Evolutionary conservation across 164 flowering plant species (phyloP).

Genomic region (Cinnamomum micranthum): DNA sequence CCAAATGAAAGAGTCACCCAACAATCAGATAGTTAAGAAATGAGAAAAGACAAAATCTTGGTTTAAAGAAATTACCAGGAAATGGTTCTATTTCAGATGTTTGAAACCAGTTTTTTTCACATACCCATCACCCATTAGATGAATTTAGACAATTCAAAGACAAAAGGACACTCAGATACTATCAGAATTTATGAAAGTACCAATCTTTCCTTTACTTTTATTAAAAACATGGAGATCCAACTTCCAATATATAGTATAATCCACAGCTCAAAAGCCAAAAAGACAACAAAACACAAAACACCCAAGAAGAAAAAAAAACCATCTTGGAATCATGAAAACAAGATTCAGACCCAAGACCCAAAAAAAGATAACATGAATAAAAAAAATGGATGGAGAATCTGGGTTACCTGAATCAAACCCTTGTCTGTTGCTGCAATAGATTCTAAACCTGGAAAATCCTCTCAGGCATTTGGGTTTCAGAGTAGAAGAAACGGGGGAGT

Average conservation of each 20-base stretch:
- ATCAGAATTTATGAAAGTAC: background rate
- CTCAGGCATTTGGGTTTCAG: background rate
- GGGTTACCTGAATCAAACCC: constrained; percentile 7
- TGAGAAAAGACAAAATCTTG: background rate
- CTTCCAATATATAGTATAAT: background rate
- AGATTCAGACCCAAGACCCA: too few relatives aligned
- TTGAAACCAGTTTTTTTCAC: background rate
- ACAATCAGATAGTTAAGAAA: background rate
- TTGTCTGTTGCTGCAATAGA: background rate
- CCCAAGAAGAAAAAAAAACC: background rate
- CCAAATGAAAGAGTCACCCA: background rate
- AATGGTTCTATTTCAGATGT: background rate
- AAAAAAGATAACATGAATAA: too few relatives aligned
- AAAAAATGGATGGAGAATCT: background rate
- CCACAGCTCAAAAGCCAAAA: background rate
- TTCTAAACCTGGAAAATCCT: background rate
- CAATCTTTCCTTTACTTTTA: background rate
- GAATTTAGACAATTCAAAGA: background rate
- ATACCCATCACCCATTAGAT: too few relatives aligned
- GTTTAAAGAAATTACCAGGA: background rate
- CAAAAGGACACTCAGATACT: background rate
- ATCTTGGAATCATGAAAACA: too few relatives aligned
- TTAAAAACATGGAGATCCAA: background rate
- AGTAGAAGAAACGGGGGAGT: background rate
- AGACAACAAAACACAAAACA: background rate